Evolutionary conservation across 805 yeast species (phyloP), one percentile per base, ranked within the genome.

Genomic region (Candida coquimbonensis): DNA sequence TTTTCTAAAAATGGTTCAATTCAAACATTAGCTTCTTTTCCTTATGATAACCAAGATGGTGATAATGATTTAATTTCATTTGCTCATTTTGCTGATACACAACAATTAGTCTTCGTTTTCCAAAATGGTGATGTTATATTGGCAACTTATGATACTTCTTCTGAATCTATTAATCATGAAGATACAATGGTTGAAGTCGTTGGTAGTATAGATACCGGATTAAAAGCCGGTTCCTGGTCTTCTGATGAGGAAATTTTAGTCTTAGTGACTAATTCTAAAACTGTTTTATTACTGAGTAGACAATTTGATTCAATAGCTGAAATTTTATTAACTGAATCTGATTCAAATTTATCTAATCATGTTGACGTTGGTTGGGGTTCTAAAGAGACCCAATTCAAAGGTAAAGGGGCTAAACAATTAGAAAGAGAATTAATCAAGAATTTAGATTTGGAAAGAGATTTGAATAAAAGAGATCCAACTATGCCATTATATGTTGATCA

Each of bases 351-450:
- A 42, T 81, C 89, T 2, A 82, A 81, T 53, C 96, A 93, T 60
- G 96, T 93, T 34, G 83, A 91, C 26, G 96, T 93, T 38, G 99
- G 99, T 25, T 93, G 99, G 99, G 99, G 99, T 59, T 86, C 84
- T 50, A 82, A 83, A 54, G 98, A 91, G 63, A 93, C 99, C 0
- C 99, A 93, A 66, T 93, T 93, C 64, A 81, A 84, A 64, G 99
- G 99, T 43, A 82, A 77, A 58, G 99, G 99, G 51, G 93, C 86
- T 29, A 83, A 82, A 56, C 88, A 85, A 8, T 59, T 77, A 49
- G 95, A 85, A 65, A 74, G 91, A 64, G 71, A 81, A 57, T 61
- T 72, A 48, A 59, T 72, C 36, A 67, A 68, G 48, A 70, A 69
- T 7, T 58, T 90, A 1, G 93, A 90, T 19, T 63, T 83, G 49